Percentiles rank a stretch among this genome's conserved stretches.
phyloP scores from a whole-genome alignment of 2,329 filamentous ascomycete genomes.

The Berkeleyomyces basicola region DNA sequence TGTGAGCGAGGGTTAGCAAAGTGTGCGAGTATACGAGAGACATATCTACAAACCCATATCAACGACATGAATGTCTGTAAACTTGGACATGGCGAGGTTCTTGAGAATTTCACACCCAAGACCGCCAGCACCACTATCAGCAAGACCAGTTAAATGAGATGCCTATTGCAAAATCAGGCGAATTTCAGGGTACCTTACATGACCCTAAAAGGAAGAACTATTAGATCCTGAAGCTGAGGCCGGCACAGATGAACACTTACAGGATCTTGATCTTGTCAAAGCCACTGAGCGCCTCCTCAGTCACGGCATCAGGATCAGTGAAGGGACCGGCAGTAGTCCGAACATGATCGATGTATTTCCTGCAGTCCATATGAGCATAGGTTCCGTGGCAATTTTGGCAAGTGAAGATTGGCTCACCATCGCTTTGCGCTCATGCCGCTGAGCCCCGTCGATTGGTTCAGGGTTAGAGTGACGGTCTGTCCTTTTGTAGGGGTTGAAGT shows the following conservation, averaged over 20 bases:
- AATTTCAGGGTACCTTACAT: slow-evolving; percentile 25
- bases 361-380: slow-evolving; percentile 22
- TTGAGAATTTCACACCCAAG: slow-evolving; percentile 94
- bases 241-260: slow-evolving; percentile 28
- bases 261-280: slow-evolving; percentile 61
- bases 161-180: slow-evolving; percentile 12
- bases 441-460: slow-evolving; percentile 2
- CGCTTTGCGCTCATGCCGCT: not conserved
- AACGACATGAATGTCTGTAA: slow-evolving; percentile 95
- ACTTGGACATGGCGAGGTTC: slow-evolving; percentile 85
- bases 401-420: not conserved
- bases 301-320: slow-evolving; percentile 46
- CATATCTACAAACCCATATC: slow-evolving; percentile 60
- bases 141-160: slow-evolving; percentile 13
- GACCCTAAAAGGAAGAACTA: slow-evolving; percentile 25
- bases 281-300: slow-evolving; percentile 34
- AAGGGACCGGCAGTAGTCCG: slow-evolving; percentile 65
- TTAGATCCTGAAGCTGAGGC: not conserved
- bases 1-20: slow-evolving; percentile 20
- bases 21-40: not conserved
- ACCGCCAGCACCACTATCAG: slow-evolving; percentile 68
- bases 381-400: not conserved
- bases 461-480: slow-evolving; percentile 9
- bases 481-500: not conserved
- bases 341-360: slow-evolving; percentile 73